Conservation (phyloP, 2,329 filamentous ascomycete species). For the Biscogniauxia marginata region DNA sequence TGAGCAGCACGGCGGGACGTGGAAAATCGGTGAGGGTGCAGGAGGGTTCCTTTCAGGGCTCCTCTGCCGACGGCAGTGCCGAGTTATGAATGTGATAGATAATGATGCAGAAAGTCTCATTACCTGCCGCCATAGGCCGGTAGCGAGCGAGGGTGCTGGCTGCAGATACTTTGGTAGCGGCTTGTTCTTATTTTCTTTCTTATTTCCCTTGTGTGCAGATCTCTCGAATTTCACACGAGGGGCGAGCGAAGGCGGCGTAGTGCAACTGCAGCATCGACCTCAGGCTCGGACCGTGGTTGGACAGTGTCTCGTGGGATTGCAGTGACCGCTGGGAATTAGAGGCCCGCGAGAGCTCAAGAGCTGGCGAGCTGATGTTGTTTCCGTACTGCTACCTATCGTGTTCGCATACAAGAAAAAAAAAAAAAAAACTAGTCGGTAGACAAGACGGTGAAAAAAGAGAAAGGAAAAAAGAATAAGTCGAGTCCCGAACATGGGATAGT, state of each 20-base stretch:
- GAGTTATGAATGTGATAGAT: background rate
- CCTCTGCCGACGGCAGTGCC: background rate
- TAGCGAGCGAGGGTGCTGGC: background rate
- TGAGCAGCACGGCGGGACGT: background rate
- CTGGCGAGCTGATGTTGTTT: background rate
- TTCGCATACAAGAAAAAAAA: background rate
- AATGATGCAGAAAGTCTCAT: background rate
- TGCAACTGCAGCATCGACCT: background rate
- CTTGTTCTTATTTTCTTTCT: background rate
- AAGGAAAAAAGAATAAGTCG: background rate
- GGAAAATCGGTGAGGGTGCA: background rate
- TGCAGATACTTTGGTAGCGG: background rate
- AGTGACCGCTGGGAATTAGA: too few species aligned
- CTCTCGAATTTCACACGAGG: background rate
- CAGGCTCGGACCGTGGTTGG: background rate
- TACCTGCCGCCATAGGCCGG: background rate
- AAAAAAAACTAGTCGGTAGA: background rate
- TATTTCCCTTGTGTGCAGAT: background rate
- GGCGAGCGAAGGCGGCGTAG: background rate
- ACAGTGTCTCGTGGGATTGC: background rate
- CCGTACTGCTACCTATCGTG: background rate
- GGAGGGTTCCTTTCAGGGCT: background rate
- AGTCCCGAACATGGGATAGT: background rate
- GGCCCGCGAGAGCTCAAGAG: too few species aligned
- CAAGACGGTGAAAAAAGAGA: background rate